Conservation (phyloP, 164 flowering plant genomes). For the Macadamia integrifolia region DNA sequence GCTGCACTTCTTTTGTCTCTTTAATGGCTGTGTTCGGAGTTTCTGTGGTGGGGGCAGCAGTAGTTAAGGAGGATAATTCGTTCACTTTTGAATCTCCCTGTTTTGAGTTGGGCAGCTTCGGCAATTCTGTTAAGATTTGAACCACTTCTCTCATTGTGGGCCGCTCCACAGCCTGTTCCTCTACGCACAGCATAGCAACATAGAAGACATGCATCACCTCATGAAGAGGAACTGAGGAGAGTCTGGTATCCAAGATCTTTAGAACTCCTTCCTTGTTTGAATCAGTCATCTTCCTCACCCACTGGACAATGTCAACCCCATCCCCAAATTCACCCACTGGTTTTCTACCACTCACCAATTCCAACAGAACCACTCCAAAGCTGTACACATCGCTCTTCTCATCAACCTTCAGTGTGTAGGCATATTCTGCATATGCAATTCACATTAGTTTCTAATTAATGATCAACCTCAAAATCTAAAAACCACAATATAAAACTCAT, state of each 20-base stretch:
- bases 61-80: conserved; percentile 31
- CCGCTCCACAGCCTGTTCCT: conserved; percentile 89
- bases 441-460: neutral
- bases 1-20: conserved; percentile 40
- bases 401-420: conserved; percentile 90
- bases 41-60: conserved; percentile 14
- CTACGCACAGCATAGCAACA: conserved; percentile 95
- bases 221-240: conserved; percentile 70
- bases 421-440: conserved; percentile 58
- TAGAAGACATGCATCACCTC: conserved; percentile 95
- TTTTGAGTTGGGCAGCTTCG: conserved; percentile 44
- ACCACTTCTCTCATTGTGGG: conserved; percentile 99
- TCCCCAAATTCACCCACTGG: conserved; percentile 99
- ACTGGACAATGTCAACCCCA: conserved; percentile 96
- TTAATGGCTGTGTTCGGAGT: conserved; percentile 23
- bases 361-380: conserved; percentile 90
- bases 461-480: neutral
- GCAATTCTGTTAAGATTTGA: conserved; percentile 81
- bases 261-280: conserved; percentile 79
- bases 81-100: conserved; percentile 27
- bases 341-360: conserved; percentile 76
- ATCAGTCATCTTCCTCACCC: conserved; percentile 90
- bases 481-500: no score
- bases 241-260: conserved; percentile 75
- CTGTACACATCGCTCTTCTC: conserved; percentile 98